A percentile compares a stretch with the other conserved stretches of the same genome.
phyloP scores from a whole-genome alignment of 371 early-diverging fungal genomes.

The Saksenaea vasiformis region DNA sequence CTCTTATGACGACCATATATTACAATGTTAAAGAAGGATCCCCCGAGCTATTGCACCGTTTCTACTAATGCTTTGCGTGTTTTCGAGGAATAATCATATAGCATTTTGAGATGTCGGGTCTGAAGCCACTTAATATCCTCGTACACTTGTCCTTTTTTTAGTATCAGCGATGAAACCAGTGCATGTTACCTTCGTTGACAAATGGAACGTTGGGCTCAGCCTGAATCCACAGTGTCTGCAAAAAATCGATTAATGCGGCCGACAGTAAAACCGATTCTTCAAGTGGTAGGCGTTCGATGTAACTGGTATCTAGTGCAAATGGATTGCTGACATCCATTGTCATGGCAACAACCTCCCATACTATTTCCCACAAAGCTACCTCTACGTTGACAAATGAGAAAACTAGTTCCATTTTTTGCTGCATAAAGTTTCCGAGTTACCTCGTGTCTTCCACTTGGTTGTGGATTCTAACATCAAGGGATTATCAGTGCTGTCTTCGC shows the following conservation, averaged over 20 bases:
- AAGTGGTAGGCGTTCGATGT: conserved; percentile 58
- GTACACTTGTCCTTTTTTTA: neutral
- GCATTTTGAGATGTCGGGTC: neutral
- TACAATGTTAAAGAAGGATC: no score
- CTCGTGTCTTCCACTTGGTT: conserved; percentile 54
- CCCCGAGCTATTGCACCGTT: neutral
- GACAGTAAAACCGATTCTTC: conserved; percentile 66
- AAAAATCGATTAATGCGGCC: conserved; percentile 69
- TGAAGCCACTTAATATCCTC: neutral
- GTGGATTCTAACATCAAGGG: conserved; percentile 63
- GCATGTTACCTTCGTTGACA: conserved; percentile 42
- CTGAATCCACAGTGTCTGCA: conserved; percentile 63
- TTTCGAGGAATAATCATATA: neutral
- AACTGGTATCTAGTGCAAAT: conserved; percentile 66
- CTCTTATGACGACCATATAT: no score
- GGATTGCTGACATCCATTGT: conserved; percentile 67
- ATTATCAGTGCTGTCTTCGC: conserved; percentile 55
- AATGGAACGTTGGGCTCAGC: conserved; percentile 37
- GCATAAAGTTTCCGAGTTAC: conserved; percentile 5
- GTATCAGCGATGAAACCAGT: neutral
- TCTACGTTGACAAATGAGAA: conserved; percentile 36
- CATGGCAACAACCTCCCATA: conserved; percentile 67
- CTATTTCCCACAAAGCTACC: conserved; percentile 75
- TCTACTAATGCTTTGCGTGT: neutral
- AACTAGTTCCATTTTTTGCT: neutral